phyloP scores from a whole-genome alignment of 495 filamentous ascomycete genomes.

The Neurospora sp. region DNA sequence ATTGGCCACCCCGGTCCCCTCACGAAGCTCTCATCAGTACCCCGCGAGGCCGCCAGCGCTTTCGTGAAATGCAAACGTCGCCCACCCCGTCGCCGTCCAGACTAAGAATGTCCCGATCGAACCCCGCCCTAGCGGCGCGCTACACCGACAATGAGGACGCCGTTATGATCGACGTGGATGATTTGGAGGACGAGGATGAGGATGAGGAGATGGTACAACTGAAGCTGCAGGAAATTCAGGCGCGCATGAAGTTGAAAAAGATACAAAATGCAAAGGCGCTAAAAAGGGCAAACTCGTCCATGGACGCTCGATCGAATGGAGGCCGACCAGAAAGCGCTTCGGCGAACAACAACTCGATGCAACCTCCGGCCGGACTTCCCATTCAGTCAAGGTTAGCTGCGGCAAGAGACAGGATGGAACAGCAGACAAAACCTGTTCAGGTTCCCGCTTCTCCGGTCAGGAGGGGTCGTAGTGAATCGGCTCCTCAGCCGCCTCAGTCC shows the following conservation, averaged over 20 bases:
- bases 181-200: conserved; percentile 56
- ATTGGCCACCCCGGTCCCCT: conserved; percentile 84
- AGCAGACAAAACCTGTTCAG: conserved; percentile 46
- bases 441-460: conserved; percentile 73
- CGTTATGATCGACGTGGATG: conserved; percentile 30
- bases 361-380: conserved; percentile 2
- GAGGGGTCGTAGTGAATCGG: conserved; percentile 29
- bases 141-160: conserved; percentile 22
- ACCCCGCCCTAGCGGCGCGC: conserved; percentile 11
- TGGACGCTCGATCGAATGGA: conserved; percentile 6
- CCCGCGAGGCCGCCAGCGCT: conserved; percentile 63
- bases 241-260: conserved; percentile 79
- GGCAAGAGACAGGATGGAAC: conserved; percentile 20
- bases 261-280: conserved; percentile 52
- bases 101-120: conserved; percentile 12
- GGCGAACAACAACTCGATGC: neutral
- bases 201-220: conserved; percentile 86
- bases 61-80: conserved; percentile 49
- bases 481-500: conserved; percentile 47
- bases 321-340: conserved; percentile 8
- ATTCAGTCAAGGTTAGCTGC: conserved; percentile 16
- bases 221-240: conserved; percentile 75
- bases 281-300: conserved; percentile 16
- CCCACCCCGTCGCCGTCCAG: conserved; percentile 53
- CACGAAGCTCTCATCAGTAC: conserved; percentile 76